Percentiles rank a stretch among this genome's conserved stretches.
Conservation (phyloP, 2,329 filamentous ascomycete genomes). For the Xylaria sp. region DNA sequence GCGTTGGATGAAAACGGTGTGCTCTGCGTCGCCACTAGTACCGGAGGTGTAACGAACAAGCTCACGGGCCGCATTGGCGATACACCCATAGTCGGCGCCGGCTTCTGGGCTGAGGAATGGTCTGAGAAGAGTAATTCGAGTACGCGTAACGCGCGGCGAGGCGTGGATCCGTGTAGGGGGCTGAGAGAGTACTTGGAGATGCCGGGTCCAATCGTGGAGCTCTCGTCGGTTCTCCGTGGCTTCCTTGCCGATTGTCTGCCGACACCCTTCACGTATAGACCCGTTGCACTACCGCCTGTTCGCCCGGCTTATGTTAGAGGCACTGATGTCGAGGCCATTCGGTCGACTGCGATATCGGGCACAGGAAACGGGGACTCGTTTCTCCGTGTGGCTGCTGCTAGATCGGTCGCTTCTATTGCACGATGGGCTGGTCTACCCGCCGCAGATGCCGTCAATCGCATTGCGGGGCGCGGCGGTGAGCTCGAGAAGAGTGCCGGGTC, state of each 20-base stretch:
- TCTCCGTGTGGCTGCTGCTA: conserved; percentile 75
- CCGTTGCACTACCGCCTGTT: conserved; percentile 36
- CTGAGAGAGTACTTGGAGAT: conserved; percentile 36
- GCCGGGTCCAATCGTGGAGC: conserved; percentile 51
- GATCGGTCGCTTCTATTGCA: conserved; percentile 78
- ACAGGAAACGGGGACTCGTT: conserved; percentile 93
- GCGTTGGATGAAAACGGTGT: conserved; percentile 81
- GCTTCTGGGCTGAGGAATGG: conserved; percentile 94
- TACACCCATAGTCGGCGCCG: conserved; percentile 84
- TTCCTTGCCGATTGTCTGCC: conserved; percentile 71
- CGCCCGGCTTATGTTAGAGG: neutral
- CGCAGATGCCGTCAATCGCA: conserved; percentile 67
- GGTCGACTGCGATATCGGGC: conserved; percentile 72
- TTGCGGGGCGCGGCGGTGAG: conserved; percentile 78
- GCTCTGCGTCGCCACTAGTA: conserved; percentile 74
- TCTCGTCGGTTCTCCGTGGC: conserved; percentile 58
- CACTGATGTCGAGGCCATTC: conserved; percentile 51
- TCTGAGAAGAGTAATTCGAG: conserved; percentile 58
- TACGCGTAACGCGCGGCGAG: conserved; percentile 21
- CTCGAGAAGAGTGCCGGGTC: conserved; percentile 79
- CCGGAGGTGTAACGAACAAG: conserved; percentile 89
- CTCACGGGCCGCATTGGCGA: conserved; percentile 86
- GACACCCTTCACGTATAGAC: conserved; percentile 56
- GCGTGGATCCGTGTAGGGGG: conserved; percentile 37
- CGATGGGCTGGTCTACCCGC: conserved; percentile 68